Percentiles rank a stretch among this genome's conserved stretches.
Conservation (phyloP, 2,329 filamentous ascomycete genomes). For the Cladobotryum mycophilum region DNA sequence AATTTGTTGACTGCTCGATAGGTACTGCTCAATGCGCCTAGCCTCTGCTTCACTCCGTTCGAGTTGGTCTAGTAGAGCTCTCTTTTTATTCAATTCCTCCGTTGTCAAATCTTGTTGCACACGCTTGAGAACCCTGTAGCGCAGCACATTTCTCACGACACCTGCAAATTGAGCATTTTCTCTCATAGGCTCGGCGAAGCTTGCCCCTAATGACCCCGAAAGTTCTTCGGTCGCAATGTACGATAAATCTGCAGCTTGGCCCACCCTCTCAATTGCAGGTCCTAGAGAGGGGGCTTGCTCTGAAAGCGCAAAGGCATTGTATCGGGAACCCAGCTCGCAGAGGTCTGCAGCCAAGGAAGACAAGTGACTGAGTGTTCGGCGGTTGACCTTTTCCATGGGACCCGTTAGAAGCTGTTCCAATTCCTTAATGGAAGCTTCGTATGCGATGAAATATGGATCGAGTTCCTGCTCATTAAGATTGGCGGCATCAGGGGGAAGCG, state of each 20-base stretch:
- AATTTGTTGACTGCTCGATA: constrained; percentile 65
- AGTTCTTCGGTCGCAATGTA: constrained; percentile 95
- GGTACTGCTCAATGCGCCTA: constrained; percentile 86
- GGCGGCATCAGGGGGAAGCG: constrained; percentile 78
- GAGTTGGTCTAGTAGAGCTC: constrained; percentile 72
- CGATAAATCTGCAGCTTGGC: constrained; percentile 90
- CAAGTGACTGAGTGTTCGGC: constrained; percentile 78
- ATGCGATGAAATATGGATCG: constrained; percentile 92
- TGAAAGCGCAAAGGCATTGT: constrained; percentile 93
- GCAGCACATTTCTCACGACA: constrained; percentile 80
- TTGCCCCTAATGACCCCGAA: constrained; percentile 79
- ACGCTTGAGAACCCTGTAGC: constrained; percentile 85
- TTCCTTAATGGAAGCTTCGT: constrained; percentile 86
- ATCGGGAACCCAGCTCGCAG: constrained; percentile 88
- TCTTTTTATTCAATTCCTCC: constrained; percentile 88
- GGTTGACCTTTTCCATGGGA: constrained; percentile 94
- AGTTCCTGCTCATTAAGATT: constrained; percentile 81
- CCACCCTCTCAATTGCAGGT: constrained; percentile 86
- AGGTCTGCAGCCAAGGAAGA: constrained; percentile 79
- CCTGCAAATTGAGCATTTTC: constrained; percentile 97
- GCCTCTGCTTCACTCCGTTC: constrained; percentile 92
- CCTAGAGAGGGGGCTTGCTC: constrained; percentile 85
- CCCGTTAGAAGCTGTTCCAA: constrained; percentile 82
- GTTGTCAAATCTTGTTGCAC: constrained; percentile 97
- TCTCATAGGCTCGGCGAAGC: constrained; percentile 94